phyloP scores from a whole-genome alignment of 129 eudicot genomes.

The Deinandra increscens region DNA sequence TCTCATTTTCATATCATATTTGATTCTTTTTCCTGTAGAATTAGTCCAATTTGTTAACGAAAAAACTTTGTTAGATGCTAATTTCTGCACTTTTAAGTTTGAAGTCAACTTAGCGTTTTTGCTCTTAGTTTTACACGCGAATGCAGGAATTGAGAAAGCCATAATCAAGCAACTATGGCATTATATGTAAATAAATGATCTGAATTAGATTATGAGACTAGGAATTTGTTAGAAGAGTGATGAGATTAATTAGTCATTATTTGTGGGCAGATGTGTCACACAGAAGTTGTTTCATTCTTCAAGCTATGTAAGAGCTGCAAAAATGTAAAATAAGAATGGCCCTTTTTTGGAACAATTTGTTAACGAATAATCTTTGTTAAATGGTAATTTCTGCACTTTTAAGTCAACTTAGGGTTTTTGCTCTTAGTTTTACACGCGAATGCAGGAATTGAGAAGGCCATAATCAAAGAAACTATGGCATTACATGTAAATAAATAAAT shows the following conservation, averaged over 20 bases:
- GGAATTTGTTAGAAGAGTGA: neutral
- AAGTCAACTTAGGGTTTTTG: neutral
- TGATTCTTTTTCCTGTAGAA: neutral
- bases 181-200: neutral
- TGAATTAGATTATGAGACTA: conserved; percentile 1
- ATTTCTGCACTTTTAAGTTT: conserved; percentile 15
- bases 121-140: neutral
- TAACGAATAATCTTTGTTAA: neutral
- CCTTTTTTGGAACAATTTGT: neutral
- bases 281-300: conserved; percentile 47
- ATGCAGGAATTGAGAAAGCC: neutral
- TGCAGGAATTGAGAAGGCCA: neutral
- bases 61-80: neutral
- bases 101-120: neutral
- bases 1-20: neutral
- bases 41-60: neutral
- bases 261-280: conserved; percentile 34
- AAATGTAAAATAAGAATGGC: conserved; percentile 18
- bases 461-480: neutral
- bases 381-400: neutral
- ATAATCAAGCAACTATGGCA: neutral
- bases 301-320: conserved; percentile 43
- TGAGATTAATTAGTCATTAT: too few species aligned
- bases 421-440: neutral
- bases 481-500: neutral